Percentiles rank a stretch among this genome's conserved stretches.
phyloP scores from a whole-genome alignment of 257 asterid genomes.

The Gynochthodes officinalis region DNA sequence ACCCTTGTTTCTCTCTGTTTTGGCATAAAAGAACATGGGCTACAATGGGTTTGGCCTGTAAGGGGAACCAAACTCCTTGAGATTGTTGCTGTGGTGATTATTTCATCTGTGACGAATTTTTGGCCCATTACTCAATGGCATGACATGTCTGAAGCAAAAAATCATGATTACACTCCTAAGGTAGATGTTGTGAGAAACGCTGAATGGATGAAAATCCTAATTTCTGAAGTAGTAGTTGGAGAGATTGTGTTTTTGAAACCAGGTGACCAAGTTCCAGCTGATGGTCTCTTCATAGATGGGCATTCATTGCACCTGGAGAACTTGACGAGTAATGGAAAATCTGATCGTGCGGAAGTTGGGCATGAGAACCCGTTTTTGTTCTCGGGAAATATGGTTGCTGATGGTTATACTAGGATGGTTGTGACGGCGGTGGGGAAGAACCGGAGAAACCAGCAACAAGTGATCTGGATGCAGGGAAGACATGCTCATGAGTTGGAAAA shows the following conservation, averaged over 20 bases:
- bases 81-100: constrained; percentile 8
- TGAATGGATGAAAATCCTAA: neutral
- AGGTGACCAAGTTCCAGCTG: constrained; percentile 27
- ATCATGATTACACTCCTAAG: constrained; percentile 3
- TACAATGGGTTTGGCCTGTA: constrained; percentile 13
- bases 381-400: constrained; percentile 10
- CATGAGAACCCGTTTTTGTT: constrained; percentile 18
- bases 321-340: neutral
- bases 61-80: constrained; percentile 18
- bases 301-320: constrained; percentile 15
- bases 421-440: constrained; percentile 23
- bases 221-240: constrained; percentile 14
- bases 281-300: constrained; percentile 23
- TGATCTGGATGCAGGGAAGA: constrained; percentile 8
- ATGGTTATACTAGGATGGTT: constrained; percentile 20
- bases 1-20: constrained; percentile 20
- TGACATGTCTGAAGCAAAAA: neutral
- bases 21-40: constrained; percentile 21
- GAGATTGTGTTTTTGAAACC: constrained; percentile 20
- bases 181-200: constrained; percentile 21
- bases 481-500: constrained; percentile 7
- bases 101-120: constrained; percentile 13
- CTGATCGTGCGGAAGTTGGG: constrained; percentile 2
- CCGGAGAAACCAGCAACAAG: neutral
- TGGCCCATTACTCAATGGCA: constrained; percentile 18